A percentile compares a stretch with the other conserved stretches of the same genome.
These are phyloP conservation scores for Quercus dentata DNA, from an alignment of 306 rosid species.

Conservation along the genomic window DNA sequence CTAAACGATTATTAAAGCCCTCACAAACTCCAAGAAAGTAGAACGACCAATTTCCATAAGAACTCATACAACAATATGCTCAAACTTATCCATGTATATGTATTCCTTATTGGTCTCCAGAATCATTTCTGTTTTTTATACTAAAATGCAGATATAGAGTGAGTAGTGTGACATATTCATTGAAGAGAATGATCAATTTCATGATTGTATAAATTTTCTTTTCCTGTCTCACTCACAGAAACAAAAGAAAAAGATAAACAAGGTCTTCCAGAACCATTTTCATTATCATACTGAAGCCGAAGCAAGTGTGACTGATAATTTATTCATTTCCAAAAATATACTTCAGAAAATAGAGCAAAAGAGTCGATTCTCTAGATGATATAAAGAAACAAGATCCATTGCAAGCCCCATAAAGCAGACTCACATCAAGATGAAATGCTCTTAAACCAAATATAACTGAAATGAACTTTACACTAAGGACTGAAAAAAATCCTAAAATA, in stretches of 20 bases:
- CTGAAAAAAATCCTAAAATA: background rate
- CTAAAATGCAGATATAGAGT: background rate
- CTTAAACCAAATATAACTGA: background rate
- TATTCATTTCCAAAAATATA: background rate
- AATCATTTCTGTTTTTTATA: background rate
- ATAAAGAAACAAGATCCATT: background rate
- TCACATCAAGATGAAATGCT: background rate
- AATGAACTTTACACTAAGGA: background rate
- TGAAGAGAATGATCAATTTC: background rate
- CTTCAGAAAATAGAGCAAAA: background rate
- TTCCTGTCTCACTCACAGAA: background rate
- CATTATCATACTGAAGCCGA: background rate
- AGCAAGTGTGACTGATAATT: background rate
- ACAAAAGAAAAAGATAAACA: background rate
- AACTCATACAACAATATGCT: background rate
- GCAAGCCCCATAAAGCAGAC: background rate
- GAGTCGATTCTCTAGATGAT: background rate
- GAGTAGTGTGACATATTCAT: background rate
- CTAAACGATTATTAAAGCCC: background rate
- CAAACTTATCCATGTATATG: background rate
- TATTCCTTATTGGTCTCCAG: background rate
- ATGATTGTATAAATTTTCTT: background rate
- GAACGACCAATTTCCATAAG: background rate
- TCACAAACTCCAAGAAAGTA: background rate
- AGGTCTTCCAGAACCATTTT: background rate